Percentiles rank a stretch among this genome's conserved stretches.
Evolutionary conservation across 805 yeast genomes (phyloP).

Genomic region (Monosporozyma servazzii): DNA sequence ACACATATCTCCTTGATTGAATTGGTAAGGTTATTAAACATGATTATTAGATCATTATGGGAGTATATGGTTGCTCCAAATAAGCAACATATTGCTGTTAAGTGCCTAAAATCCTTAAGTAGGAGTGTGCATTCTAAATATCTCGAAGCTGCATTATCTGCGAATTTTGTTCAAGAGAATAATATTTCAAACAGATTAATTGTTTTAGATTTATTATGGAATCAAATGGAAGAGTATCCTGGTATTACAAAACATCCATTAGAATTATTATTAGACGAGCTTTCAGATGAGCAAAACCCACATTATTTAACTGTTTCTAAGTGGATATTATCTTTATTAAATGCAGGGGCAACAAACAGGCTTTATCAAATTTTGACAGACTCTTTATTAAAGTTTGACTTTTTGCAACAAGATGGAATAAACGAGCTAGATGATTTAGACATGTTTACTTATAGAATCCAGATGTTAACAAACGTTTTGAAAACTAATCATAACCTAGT

Average conservation of each 20-base stretch:
- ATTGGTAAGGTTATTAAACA: constrained; percentile 16
- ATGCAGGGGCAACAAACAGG: constrained; percentile 49
- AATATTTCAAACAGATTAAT: constrained; percentile 36
- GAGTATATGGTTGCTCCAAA: constrained; percentile 37
- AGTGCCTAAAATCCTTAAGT: constrained; percentile 53
- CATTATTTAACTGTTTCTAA: constrained; percentile 36
- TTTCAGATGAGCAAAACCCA: constrained; percentile 37
- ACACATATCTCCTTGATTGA: constrained; percentile 20
- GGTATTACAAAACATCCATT: constrained; percentile 48
- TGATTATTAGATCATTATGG: constrained; percentile 44
- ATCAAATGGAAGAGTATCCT: constrained; percentile 42
- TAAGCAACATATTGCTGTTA: constrained; percentile 64
- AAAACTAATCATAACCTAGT: constrained; percentile 36
- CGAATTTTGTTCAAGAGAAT: constrained; percentile 38
- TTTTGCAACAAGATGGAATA: constrained; percentile 24
- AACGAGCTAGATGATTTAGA: constrained; percentile 49
- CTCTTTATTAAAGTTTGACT: constrained; percentile 40
- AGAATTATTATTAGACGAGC: constrained; percentile 57
- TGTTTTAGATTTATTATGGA: constrained; percentile 66
- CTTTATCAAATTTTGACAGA: constrained; percentile 50
- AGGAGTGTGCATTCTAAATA: constrained; percentile 41
- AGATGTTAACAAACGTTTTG: constrained; percentile 44
- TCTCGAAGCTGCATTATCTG: constrained; percentile 66
- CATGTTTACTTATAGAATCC: constrained; percentile 52
- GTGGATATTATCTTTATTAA: constrained; percentile 40